Percentiles rank a stretch among this genome's conserved stretches.
These are phyloP conservation scores for Monilinia vaccinii-corymbosi DNA, from an alignment of 2,329 filamentous ascomycete genomes.

Conservation along the genomic window DNA sequence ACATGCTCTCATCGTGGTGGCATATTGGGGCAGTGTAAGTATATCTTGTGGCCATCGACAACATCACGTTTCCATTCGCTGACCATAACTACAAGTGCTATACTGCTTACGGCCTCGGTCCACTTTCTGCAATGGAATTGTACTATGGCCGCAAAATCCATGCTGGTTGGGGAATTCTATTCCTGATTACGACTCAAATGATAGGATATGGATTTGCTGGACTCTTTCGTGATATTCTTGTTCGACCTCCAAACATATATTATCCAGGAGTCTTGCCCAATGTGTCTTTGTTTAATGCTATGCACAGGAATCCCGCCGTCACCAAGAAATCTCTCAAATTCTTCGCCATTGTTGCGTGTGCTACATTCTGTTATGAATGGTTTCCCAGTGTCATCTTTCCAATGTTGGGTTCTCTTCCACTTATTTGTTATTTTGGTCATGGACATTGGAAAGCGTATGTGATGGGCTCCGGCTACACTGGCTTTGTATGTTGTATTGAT, in stretches of 20 bases:
- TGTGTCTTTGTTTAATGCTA: constrained; percentile 32
- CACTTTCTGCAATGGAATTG: constrained; percentile 57
- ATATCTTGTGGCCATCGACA: constrained; percentile 37
- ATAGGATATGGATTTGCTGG: constrained; percentile 57
- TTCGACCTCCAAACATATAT: constrained; percentile 52
- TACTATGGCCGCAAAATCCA: constrained; percentile 37
- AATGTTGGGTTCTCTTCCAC: constrained; percentile 40
- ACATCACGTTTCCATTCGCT: constrained; percentile 56
- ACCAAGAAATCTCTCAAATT: constrained; percentile 31
- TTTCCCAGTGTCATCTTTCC: constrained; percentile 11
- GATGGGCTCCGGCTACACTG: constrained; percentile 37
- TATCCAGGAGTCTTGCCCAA: constrained; percentile 50
- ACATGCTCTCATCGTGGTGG: constrained; percentile 53
- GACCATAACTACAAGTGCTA: constrained; percentile 35
- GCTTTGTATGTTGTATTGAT: background rate
- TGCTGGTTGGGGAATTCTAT: constrained; percentile 36
- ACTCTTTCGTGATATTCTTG: constrained; percentile 47
- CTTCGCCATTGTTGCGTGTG: constrained; percentile 25
- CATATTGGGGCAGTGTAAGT: constrained; percentile 24
- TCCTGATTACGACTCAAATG: constrained; percentile 51
- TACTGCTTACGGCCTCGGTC: constrained; percentile 38
- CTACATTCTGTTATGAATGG: constrained; percentile 9
- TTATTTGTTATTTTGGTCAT: constrained; percentile 38
- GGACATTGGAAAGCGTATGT: constrained; percentile 40
- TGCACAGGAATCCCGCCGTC: constrained; percentile 32